Conservation (phyloP, 805 yeast species). For the Zygoascus ofunaensis region DNA sequence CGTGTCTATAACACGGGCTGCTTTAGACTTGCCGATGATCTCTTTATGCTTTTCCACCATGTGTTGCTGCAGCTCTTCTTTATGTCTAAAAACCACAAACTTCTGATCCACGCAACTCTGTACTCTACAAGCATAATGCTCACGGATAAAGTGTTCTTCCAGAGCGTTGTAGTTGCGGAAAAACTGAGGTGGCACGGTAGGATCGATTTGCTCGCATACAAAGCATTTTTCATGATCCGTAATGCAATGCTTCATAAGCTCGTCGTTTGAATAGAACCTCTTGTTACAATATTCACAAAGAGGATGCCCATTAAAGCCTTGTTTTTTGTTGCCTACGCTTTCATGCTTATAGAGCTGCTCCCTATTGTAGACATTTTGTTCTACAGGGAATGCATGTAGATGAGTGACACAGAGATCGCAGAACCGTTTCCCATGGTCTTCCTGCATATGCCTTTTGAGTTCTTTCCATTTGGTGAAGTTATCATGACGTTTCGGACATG, state of each 20-base stretch:
- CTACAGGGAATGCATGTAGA: slow-evolving; percentile 69
- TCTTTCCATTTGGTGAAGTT: slow-evolving; percentile 44
- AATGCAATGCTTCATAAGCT: slow-evolving; percentile 70
- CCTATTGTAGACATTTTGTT: slow-evolving; percentile 51
- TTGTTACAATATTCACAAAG: slow-evolving; percentile 71
- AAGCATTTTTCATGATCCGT: slow-evolving; percentile 82
- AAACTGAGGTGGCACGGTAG: slow-evolving; percentile 51
- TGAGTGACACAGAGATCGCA: slow-evolving; percentile 74
- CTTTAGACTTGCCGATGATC: slow-evolving; percentile 36
- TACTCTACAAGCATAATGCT: slow-evolving; percentile 71
- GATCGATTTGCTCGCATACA: slow-evolving; percentile 66
- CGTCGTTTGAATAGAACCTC: slow-evolving; percentile 83
- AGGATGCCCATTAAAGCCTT: slow-evolving; percentile 84
- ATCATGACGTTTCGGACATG: slow-evolving; percentile 27
- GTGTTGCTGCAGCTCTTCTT: slow-evolving; percentile 79
- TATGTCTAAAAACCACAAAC: slow-evolving; percentile 86
- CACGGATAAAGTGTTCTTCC: slow-evolving; percentile 60
- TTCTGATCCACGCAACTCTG: slow-evolving; percentile 76
- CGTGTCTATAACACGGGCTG: slow-evolving; percentile 16
- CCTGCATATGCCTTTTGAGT: slow-evolving; percentile 55
- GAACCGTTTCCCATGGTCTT: slow-evolving; percentile 49
- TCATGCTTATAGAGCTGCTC: slow-evolving; percentile 64
- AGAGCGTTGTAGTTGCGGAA: slow-evolving; percentile 69
- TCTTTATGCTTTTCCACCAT: slow-evolving; percentile 74
- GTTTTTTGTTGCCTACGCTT: slow-evolving; percentile 51